Evolutionary conservation across 1,139 yeast genomes (phyloP).

Genomic region (Scheffersomyces parashehatae): DNA sequence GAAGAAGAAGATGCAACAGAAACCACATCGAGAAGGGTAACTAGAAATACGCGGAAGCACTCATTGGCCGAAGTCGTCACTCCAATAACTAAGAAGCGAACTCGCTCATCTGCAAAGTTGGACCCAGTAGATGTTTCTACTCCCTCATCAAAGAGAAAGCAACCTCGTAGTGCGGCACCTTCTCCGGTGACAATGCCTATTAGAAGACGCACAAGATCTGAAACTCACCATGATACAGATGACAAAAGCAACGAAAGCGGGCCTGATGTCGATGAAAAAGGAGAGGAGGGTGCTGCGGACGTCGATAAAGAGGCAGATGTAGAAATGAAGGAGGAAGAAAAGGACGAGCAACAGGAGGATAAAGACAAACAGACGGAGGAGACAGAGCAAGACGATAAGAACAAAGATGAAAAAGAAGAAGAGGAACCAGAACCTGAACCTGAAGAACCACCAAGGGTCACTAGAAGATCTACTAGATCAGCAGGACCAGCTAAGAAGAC

Average conservation of each 20-base stretch:
- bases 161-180: constrained; percentile 2
- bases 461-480: constrained; percentile 27
- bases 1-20: constrained; percentile 1
- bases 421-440: constrained; percentile 5
- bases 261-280: constrained; percentile 6
- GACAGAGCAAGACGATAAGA: constrained; percentile 4
- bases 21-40: background rate
- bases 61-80: background rate
- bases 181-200: constrained; percentile 2
- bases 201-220: constrained; percentile 8
- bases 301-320: constrained; percentile 6
- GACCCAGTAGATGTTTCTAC: constrained; percentile 7
- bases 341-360: constrained; percentile 2
- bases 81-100: constrained; percentile 10
- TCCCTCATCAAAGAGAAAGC: constrained; percentile 4
- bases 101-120: constrained; percentile 12
- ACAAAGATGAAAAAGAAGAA: constrained; percentile 7
- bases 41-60: constrained; percentile 5
- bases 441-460: constrained; percentile 5
- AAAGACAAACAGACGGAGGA: constrained; percentile 7
- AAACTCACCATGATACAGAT: constrained; percentile 1
- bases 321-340: constrained; percentile 5
- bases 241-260: constrained; percentile 1
- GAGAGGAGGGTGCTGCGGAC: constrained; percentile 8
- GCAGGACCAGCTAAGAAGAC: constrained; percentile 5